Percentiles rank a stretch among this genome's conserved stretches.
Conservation (phyloP, 805 yeast genomes). For the Ogataea sp. region DNA sequence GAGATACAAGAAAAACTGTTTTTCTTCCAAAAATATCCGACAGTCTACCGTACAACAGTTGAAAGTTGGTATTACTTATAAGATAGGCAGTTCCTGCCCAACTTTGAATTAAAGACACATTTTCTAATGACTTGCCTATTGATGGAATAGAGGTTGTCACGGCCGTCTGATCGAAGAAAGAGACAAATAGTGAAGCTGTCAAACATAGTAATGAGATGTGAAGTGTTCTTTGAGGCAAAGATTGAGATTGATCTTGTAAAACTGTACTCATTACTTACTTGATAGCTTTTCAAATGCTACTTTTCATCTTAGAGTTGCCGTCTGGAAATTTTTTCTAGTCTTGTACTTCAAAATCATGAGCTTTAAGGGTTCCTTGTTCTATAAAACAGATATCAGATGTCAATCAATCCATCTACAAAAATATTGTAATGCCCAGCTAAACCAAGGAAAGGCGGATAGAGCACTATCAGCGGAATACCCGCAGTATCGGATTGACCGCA, state of each 20-base stretch:
- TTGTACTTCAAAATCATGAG: too few relatives aligned
- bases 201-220: slow-evolving; percentile 10
- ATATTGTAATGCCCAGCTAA: too few relatives aligned
- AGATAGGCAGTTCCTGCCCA: slow-evolving; percentile 47
- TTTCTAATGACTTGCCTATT: slow-evolving; percentile 37
- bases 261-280: background rate
- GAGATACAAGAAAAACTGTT: slow-evolving; percentile 30
- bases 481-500: too few relatives aligned
- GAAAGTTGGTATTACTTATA: slow-evolving; percentile 44
- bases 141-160: slow-evolving; percentile 39
- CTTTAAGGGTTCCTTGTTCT: too few relatives aligned
- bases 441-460: too few relatives aligned
- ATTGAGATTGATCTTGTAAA: slow-evolving; percentile 13
- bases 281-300: too few relatives aligned
- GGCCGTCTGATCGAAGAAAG: slow-evolving; percentile 43
- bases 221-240: slow-evolving; percentile 8
- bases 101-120: slow-evolving; percentile 39
- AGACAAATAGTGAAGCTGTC: slow-evolving; percentile 17
- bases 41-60: slow-evolving; percentile 42
- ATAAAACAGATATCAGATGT: too few relatives aligned
- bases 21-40: slow-evolving; percentile 50
- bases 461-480: too few relatives aligned
- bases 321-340: too few relatives aligned
- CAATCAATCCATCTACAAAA: too few relatives aligned
- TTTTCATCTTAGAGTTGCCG: too few relatives aligned